Conservation (phyloP, 768 basidiomycete genomes). For the Trametes elegans region DNA sequence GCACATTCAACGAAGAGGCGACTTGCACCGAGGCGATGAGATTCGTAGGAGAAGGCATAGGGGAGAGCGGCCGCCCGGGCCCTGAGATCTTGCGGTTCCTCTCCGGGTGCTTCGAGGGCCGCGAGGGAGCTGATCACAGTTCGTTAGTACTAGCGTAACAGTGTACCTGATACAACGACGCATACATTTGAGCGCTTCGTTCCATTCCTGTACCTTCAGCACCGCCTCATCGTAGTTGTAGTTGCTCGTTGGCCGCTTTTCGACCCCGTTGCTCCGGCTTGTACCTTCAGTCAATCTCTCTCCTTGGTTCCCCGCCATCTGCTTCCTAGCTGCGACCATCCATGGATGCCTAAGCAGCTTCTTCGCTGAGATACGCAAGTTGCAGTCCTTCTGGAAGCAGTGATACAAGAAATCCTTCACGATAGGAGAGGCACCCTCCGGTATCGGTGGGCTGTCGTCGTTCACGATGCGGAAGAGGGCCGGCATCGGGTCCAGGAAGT, state of each 20-base stretch:
- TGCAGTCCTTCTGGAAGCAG: conserved; percentile 97
- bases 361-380: conserved; percentile 90
- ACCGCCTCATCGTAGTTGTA: conserved; percentile 95
- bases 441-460: conserved; percentile 95
- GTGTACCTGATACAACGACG: too few relatives aligned
- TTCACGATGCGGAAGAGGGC: conserved; percentile 98
- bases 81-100: conserved; percentile 31
- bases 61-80: conserved; percentile 41
- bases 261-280: conserved; percentile 36
- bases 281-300: conserved; percentile 35
- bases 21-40: conserved; percentile 21
- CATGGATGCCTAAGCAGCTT: conserved; percentile 93
- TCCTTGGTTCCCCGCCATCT: conserved; percentile 49
- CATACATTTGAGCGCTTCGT: conserved; percentile 91
- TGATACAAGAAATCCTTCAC: conserved; percentile 97
- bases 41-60: conserved; percentile 38
- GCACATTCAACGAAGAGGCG: conserved; percentile 8
- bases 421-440: conserved; percentile 90
- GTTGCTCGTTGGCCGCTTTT: conserved; percentile 60
- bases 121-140: conserved; percentile 58
- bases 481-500: conserved; percentile 96
- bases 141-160: conserved; percentile 5
- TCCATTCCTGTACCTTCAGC: conserved; percentile 96
- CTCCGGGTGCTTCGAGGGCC: conserved; percentile 65
- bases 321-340: conserved; percentile 86